Percentiles rank a stretch among this genome's conserved stretches.
Conservation (phyloP, 1,284 basidiomycete species). For the Marasmius tenuissimus region DNA sequence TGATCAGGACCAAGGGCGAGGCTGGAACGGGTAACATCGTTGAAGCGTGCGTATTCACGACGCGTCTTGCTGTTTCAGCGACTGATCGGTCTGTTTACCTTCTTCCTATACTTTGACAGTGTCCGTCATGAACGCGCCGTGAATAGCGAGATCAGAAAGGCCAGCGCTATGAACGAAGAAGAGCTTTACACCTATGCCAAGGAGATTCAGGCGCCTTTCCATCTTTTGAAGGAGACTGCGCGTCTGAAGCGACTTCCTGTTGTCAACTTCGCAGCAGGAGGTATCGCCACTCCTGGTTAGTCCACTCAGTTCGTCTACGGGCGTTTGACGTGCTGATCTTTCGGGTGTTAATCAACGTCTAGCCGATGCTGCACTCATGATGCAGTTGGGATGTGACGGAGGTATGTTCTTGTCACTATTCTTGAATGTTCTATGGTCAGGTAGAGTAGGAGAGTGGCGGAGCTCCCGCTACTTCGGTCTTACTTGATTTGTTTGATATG, state of each 20-base stretch:
- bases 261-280: slow-evolving; percentile 95
- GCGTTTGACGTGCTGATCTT: neutral
- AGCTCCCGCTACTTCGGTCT: too few species aligned
- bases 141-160: slow-evolving; percentile 82
- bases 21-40: slow-evolving; percentile 98
- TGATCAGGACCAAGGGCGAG: slow-evolving; percentile 97
- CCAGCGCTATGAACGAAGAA: slow-evolving; percentile 88
- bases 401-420: slow-evolving; percentile 49
- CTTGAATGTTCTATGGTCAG: slow-evolving; percentile 7
- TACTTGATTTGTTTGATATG: neutral
- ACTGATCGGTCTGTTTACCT: neutral
- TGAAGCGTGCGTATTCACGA: slow-evolving; percentile 85
- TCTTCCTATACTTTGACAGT: slow-evolving; percentile 40
- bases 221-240: slow-evolving; percentile 95
- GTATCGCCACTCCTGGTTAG: slow-evolving; percentile 91
- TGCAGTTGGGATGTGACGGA: slow-evolving; percentile 98
- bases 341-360: slow-evolving; percentile 3
- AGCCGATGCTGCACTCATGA: slow-evolving; percentile 98
- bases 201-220: slow-evolving; percentile 94
- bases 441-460: too few species aligned
- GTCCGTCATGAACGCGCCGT: slow-evolving; percentile 68
- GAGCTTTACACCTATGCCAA: slow-evolving; percentile 96
- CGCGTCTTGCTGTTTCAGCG: neutral
- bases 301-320: neutral
- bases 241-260: slow-evolving; percentile 92